A percentile compares a stretch with the other conserved stretches of the same genome.
These are phyloP conservation scores for Pestalotiopsis sp. DNA, from an alignment of 2,329 filamentous ascomycete genomes.

Conservation along the genomic window DNA sequence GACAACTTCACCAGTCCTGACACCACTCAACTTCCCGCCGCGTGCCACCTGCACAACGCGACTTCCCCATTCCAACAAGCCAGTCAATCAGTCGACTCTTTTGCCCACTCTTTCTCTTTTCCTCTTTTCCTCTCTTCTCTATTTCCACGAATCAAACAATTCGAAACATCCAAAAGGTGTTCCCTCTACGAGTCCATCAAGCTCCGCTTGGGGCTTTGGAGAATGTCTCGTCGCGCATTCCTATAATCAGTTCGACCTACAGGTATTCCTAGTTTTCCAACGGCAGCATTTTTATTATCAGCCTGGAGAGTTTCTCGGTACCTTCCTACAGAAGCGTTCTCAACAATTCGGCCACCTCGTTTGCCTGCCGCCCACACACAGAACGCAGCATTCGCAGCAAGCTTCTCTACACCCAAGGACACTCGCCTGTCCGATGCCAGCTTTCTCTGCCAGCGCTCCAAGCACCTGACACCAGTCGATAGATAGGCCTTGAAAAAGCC, in stretches of 20 bases:
- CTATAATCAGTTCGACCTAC: not conserved
- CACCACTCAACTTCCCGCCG: not conserved
- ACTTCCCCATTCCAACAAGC: not conserved
- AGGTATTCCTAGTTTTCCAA: not conserved
- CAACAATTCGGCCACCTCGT: no score
- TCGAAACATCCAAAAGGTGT: no score
- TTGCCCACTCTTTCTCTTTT: not conserved
- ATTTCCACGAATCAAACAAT: not conserved
- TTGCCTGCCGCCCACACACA: no score
- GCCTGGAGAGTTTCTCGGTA: no score
- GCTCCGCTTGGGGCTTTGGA: not conserved
- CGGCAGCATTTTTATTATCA: not conserved
- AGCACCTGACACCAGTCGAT: not conserved
- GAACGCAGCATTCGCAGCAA: not conserved
- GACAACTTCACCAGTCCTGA: not conserved
- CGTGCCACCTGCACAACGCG: slow-evolving; percentile 4
- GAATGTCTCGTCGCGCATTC: not conserved
- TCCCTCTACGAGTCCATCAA: not conserved
- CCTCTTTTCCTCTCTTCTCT: not conserved
- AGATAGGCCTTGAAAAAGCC: not conserved
- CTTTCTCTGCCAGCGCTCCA: no score
- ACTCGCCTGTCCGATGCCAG: not conserved
- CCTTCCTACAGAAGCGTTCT: no score
- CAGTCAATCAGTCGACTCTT: not conserved
- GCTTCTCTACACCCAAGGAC: not conserved